Evolutionary conservation across 2,329 filamentous ascomycete genomes (phyloP).

Genomic region (Paecilomyces sp.): DNA sequence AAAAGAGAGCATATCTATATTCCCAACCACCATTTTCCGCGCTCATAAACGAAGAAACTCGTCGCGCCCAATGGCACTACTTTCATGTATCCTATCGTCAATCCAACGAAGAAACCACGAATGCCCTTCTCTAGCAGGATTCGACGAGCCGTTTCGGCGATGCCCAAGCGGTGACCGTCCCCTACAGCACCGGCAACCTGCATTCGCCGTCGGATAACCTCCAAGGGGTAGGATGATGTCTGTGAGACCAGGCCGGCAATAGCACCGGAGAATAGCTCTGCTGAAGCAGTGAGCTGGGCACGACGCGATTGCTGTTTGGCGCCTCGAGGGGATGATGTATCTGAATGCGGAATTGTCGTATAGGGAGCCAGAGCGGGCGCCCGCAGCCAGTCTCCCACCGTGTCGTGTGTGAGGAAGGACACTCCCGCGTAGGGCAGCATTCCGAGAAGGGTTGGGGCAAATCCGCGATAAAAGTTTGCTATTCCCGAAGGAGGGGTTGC

Average conservation of each 20-base stretch:
- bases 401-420: conserved; percentile 93
- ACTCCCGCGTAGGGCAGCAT: conserved; percentile 97
- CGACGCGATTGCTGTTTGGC: conserved; percentile 49
- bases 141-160: conserved; percentile 68
- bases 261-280: conserved; percentile 77
- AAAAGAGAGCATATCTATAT: conserved; percentile 44
- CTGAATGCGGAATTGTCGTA: conserved; percentile 64
- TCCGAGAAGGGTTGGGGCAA: conserved; percentile 79
- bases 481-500: conserved; percentile 61
- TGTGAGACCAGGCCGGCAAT: conserved; percentile 84
- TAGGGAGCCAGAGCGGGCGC: conserved; percentile 59
- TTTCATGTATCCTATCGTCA: conserved; percentile 94
- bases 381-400: conserved; percentile 75
- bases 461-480: conserved; percentile 91
- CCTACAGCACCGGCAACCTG: conserved; percentile 93
- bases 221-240: conserved; percentile 85
- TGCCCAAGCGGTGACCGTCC: conserved; percentile 70
- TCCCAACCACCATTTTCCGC: conserved; percentile 56
- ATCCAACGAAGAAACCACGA: conserved; percentile 81
- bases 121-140: conserved; percentile 71
- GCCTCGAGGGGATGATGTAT: conserved; percentile 19
- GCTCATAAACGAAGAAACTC: conserved; percentile 61
- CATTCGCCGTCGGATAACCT: conserved; percentile 88
- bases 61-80: conserved; percentile 81
- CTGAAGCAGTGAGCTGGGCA: conserved; percentile 71